phyloP scores from a whole-genome alignment of 169 alveolate species.

The Perkinsus chesapeaki region DNA sequence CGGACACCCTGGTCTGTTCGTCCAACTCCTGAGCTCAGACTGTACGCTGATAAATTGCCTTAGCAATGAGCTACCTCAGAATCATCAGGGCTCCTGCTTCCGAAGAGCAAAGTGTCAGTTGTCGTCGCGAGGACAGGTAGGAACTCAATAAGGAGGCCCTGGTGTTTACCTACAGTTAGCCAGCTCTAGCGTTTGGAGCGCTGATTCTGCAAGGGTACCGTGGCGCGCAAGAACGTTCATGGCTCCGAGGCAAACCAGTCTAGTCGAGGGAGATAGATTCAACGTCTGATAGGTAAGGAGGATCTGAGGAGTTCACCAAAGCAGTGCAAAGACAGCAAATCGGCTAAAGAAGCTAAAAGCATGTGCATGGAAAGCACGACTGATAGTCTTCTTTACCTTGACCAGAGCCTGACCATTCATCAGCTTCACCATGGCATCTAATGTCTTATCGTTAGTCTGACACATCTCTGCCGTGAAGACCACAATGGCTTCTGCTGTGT shows the following conservation, averaged over 20 bases:
- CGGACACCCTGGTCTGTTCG: neutral
- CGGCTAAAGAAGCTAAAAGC: too few species aligned
- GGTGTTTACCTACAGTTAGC: neutral
- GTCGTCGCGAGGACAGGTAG: neutral
- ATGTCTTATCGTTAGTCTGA: neutral
- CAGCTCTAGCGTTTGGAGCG: too few species aligned
- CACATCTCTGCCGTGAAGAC: conserved; percentile 33
- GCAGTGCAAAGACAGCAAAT: too few species aligned
- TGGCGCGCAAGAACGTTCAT: neutral
- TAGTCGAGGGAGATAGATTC: neutral
- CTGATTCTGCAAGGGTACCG: neutral
- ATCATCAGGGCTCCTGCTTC: neutral
- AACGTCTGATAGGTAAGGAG: neutral
- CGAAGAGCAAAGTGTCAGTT: neutral
- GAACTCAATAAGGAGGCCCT: neutral
- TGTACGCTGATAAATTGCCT: neutral
- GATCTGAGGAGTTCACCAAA: neutral
- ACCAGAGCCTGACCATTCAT: neutral
- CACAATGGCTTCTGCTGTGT: conserved; percentile 28
- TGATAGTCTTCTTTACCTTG: neutral
- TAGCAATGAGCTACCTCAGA: neutral
- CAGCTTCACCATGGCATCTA: neutral
- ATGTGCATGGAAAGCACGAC: too few species aligned
- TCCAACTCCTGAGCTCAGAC: neutral
- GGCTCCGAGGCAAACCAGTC: neutral